phyloP scores from a whole-genome alignment of 768 basidiomycete species.

The Termitomyces sp. region DNA sequence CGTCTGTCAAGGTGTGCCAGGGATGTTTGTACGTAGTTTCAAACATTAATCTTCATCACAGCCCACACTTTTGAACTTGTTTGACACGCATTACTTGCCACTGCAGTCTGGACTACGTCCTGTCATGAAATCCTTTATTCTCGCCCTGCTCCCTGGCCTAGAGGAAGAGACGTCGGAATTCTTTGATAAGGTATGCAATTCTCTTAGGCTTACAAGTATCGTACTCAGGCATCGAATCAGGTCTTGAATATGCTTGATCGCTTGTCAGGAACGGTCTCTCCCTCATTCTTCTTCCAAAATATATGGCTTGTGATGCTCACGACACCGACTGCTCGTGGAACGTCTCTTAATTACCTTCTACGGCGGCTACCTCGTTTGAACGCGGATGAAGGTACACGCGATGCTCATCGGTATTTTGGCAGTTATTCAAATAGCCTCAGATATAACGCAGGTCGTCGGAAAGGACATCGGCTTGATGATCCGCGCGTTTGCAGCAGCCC shows the following conservation, averaged over 20 bases:
- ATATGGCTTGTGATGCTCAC: constrained; percentile 93
- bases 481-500: constrained; percentile 80
- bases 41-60: constrained; percentile 20
- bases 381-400: constrained; percentile 56
- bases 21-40: neutral
- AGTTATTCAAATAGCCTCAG: constrained; percentile 22
- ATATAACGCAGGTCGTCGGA: constrained; percentile 70
- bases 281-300: constrained; percentile 91
- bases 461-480: constrained; percentile 92
- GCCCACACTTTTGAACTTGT: constrained; percentile 88
- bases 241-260: constrained; percentile 77
- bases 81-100: constrained; percentile 88
- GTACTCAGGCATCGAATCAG: constrained; percentile 28
- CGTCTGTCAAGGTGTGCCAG: constrained; percentile 79
- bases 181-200: constrained; percentile 70
- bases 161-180: constrained; percentile 98
- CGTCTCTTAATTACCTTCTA: constrained; percentile 82
- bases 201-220: neutral
- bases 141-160: constrained; percentile 89
- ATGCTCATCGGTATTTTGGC: neutral
- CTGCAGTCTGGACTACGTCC: constrained; percentile 78
- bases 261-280: constrained; percentile 78
- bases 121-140: constrained; percentile 89
- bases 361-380: constrained; percentile 70
- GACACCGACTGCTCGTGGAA: constrained; percentile 76